Evolutionary conservation across 2,329 filamentous ascomycete genomes (phyloP).

Genomic region (Coniochaeta hoffmannii): DNA sequence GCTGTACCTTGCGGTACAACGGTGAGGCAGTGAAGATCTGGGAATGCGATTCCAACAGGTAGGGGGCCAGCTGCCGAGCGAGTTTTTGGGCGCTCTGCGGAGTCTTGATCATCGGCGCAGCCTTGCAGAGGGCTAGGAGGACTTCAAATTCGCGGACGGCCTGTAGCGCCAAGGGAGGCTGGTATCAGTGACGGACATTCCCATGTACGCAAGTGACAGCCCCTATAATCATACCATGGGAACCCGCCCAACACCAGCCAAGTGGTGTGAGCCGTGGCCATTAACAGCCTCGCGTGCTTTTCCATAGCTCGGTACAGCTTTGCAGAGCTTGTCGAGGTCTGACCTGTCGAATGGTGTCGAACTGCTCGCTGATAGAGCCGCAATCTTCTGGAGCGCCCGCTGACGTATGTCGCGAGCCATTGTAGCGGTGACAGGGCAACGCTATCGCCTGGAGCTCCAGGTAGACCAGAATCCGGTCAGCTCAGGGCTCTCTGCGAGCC

Average conservation of each 20-base stretch:
- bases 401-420: constrained; percentile 53
- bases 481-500: not conserved
- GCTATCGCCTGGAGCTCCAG: not conserved
- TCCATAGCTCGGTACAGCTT: constrained; percentile 42
- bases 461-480: not conserved
- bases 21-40: constrained; percentile 75
- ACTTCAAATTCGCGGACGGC: constrained; percentile 87
- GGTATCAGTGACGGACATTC: constrained; percentile 5
- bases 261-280: constrained; percentile 33
- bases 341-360: constrained; percentile 50
- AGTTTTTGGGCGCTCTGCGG: constrained; percentile 69
- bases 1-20: constrained; percentile 73
- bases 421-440: constrained; percentile 5
- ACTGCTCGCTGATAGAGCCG: constrained; percentile 50
- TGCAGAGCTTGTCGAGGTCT: constrained; percentile 55
- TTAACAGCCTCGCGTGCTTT: constrained; percentile 38
- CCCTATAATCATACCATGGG: constrained; percentile 48
- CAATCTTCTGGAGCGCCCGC: constrained; percentile 58
- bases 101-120: constrained; percentile 67
- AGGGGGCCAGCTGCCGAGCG: constrained; percentile 70
- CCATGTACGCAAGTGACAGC: not conserved
- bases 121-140: constrained; percentile 83
- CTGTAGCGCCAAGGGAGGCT: constrained; percentile 33
- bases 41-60: constrained; percentile 75
- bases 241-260: constrained; percentile 39